Conservation (phyloP, 148 eudicot species). For the Cornus florida region DNA sequence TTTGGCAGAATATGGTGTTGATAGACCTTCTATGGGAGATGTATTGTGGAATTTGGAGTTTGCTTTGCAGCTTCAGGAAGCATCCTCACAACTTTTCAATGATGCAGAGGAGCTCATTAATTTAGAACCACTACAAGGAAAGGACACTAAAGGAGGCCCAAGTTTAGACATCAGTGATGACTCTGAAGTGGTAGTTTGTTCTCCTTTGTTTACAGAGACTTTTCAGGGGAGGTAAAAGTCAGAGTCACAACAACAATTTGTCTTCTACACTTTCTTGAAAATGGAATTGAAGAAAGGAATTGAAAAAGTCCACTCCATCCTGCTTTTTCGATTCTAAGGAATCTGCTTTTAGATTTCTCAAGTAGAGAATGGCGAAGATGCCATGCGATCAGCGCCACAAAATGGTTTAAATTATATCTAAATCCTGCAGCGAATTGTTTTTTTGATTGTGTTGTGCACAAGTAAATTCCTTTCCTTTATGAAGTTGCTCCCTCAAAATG, state of each 20-base stretch:
- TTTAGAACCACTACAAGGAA: slow-evolving; percentile 24
- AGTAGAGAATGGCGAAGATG: too few species aligned
- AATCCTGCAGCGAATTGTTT: neutral
- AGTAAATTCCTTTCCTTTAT: neutral
- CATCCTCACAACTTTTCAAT: slow-evolving; percentile 30
- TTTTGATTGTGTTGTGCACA: neutral
- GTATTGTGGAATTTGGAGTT: slow-evolving; percentile 71
- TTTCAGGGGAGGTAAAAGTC: slow-evolving; percentile 52
- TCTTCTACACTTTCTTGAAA: neutral
- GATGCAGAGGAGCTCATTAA: slow-evolving; percentile 29
- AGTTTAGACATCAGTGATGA: slow-evolving; percentile 25
- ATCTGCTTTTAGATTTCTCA: too few species aligned
- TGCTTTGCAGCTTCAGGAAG: slow-evolving; percentile 64
- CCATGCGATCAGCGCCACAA: too few species aligned
- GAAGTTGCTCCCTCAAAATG: neutral
- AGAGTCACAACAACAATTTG: neutral
- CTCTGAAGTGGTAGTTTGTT: slow-evolving; percentile 29
- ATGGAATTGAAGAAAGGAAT: neutral
- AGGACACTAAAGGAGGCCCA: slow-evolving; percentile 4
- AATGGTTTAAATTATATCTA: too few species aligned
- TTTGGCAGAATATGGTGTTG: slow-evolving; percentile 59
- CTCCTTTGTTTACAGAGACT: slow-evolving; percentile 45
- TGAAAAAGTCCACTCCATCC: neutral
- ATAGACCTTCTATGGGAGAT: slow-evolving; percentile 73
- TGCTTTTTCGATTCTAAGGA: neutral